Base-by-base conservation (phyloP, 2,329 filamentous ascomycete genomes). In the Sporothrix pallida region DNA sequence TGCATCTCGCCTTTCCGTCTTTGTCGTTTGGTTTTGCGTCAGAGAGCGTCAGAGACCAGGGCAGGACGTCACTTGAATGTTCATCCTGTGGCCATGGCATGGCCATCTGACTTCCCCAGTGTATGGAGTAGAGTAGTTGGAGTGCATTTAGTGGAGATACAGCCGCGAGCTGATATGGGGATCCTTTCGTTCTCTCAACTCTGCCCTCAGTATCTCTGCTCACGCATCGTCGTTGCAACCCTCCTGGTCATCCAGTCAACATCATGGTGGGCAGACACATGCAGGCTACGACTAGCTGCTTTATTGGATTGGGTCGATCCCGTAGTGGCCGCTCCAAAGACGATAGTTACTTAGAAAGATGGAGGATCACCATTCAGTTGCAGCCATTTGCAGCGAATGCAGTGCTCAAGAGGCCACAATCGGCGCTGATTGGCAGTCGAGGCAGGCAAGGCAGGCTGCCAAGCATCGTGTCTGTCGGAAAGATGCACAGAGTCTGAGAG, bases 291-390 rank as follows among this genome's bases (percentile, higher is more conserved):
- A 12, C 70, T 54, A 44, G 74, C 68, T 65, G 70, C 68, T 73
- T 58, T 13, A 26, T 56, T 26, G 31, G 31, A 77, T 76, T 77
- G 76, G 76, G 69, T 68, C 70, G 72, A 74, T 74, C 74, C 73
- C 62, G 71, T 71, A 46, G 68, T 60, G 50, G 73, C 73, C 56
- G 67, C 60, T 8, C 50, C 73, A 58, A n/a, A n/a, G n/a, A n/a
- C n/a, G n/a, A n/a, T n/a, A n/a, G n/a, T n/a, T n/a, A n/a, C n/a
- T n/a, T n/a, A n/a, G n/a, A n/a, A n/a, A n/a, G n/a, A n/a, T n/a
- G n/a, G n/a, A n/a, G n/a, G n/a, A n/a, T n/a, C n/a, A n/a, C n/a
- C n/a, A n/a, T n/a, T n/a, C n/a, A n/a, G n/a, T 8, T 5, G 31
- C 31, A 37, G 31, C 31, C 31, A 37, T 37, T 17, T 54, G 52